Evolutionary conservation across 257 asterid genomes (phyloP).

Genomic region (Solanum habrochaites): DNA sequence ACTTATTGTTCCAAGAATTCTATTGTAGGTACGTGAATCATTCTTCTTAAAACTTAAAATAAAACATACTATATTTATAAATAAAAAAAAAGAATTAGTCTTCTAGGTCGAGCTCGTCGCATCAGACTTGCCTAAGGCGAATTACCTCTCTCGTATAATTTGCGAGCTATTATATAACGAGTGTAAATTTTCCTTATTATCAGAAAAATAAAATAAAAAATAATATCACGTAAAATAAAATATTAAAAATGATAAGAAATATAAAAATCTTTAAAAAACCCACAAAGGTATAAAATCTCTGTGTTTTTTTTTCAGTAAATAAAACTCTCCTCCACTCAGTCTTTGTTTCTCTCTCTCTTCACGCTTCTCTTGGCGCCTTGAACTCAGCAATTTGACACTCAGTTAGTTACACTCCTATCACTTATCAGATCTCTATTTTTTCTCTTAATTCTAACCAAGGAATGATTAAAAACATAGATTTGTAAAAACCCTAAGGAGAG

Average conservation of each 20-base stretch:
- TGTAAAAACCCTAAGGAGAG: background rate
- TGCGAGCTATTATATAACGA: too few relatives aligned
- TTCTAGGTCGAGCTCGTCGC: too few relatives aligned
- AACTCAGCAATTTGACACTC: constrained; percentile 5
- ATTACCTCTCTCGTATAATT: too few relatives aligned
- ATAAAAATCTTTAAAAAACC: background rate
- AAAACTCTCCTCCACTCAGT: background rate
- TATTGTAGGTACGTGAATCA: background rate
- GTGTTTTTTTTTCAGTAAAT: background rate
- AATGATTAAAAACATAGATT: background rate
- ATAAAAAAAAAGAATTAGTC: too few relatives aligned
- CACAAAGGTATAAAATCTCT: background rate
- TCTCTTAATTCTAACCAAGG: background rate
- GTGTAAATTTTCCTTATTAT: too few relatives aligned
- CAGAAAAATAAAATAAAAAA: background rate
- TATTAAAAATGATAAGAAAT: background rate
- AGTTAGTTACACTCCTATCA: background rate
- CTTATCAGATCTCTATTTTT: background rate
- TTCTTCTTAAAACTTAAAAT: background rate
- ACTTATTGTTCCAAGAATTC: too few relatives aligned
- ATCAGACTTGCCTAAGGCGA: too few relatives aligned
- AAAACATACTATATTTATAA: background rate
- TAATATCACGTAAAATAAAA: background rate
- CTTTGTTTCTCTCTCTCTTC: constrained; percentile 5
- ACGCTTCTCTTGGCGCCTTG: constrained; percentile 41